Evolutionary conservation across 1,284 basidiomycete species (phyloP).

Genomic region (Malassezia yamatoensis): DNA sequence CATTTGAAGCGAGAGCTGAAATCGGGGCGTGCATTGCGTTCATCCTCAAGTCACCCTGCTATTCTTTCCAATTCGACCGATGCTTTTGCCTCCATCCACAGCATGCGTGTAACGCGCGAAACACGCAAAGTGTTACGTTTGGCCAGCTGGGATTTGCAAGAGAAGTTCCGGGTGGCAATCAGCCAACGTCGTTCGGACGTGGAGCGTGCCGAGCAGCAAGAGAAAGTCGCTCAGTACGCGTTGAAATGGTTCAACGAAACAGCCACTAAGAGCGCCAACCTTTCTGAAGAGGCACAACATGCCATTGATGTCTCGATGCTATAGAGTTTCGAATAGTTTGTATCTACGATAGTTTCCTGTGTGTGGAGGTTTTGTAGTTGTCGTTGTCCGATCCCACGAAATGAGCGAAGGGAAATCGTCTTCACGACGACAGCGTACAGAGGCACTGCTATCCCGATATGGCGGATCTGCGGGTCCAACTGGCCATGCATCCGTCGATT

Average conservation of each 20-base stretch:
- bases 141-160: slow-evolving; percentile 81
- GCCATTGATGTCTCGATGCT: slow-evolving; percentile 1
- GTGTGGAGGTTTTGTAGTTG: neutral
- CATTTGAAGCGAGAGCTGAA: slow-evolving; percentile 28
- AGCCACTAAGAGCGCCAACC: slow-evolving; percentile 4
- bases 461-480: slow-evolving; percentile 45
- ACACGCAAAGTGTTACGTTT: slow-evolving; percentile 85
- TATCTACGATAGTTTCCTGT: neutral
- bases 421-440: neutral
- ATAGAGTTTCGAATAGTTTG: neutral
- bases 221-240: slow-evolving; percentile 29
- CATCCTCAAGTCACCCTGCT: neutral
- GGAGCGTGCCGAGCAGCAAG: slow-evolving; percentile 33
- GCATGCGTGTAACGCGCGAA: slow-evolving; percentile 67
- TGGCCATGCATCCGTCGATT: slow-evolving; percentile 26
- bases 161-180: slow-evolving; percentile 70
- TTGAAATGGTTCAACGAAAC: slow-evolving; percentile 33
- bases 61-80: slow-evolving; percentile 12
- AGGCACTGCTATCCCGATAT: slow-evolving; percentile 37
- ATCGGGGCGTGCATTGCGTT: slow-evolving; percentile 10
- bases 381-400: neutral
- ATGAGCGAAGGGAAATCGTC: neutral
- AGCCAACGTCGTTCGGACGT: slow-evolving; percentile 59
- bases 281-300: slow-evolving; percentile 1
- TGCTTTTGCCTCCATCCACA: slow-evolving; percentile 61